Percentiles rank a stretch among this genome's conserved stretches.
Conservation (phyloP, 2,329 filamentous ascomycete species). For the Basipetospora chlamydospora region DNA sequence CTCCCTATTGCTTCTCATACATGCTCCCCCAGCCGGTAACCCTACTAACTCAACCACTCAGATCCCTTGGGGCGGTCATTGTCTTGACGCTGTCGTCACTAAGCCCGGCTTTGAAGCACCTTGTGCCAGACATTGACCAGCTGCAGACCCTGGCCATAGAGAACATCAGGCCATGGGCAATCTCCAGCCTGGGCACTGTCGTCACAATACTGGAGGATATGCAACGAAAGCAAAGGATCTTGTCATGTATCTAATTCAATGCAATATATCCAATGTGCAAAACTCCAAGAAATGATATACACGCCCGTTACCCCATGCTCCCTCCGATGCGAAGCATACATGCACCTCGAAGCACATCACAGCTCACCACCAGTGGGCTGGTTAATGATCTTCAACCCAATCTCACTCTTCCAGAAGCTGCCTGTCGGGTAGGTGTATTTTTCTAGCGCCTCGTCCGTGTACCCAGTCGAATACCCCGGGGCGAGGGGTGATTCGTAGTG, state of each 20-base stretch:
- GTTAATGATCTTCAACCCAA: conserved; percentile 15
- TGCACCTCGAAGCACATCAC: too few species aligned
- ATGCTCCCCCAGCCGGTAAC: too few species aligned
- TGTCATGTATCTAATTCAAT: conserved; percentile 9
- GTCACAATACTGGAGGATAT: conserved; percentile 16
- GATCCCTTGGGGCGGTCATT: conserved; percentile 17
- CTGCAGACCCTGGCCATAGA: conserved; percentile 14
- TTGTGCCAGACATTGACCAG: conserved; percentile 17
- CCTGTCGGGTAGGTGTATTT: conserved; percentile 16
- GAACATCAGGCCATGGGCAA: conserved; percentile 15
- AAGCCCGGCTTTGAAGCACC: conserved; percentile 11
- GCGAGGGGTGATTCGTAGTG: conserved; percentile 14
- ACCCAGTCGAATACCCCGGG: conserved; percentile 16
- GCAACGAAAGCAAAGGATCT: conserved; percentile 13
- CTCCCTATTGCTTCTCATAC: not conserved
- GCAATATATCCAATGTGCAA: not conserved
- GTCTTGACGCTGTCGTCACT: conserved; percentile 18
- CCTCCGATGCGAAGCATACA: too few species aligned
- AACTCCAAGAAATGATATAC: not conserved
- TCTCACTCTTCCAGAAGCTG: conserved; percentile 16
- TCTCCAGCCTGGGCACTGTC: conserved; percentile 14
- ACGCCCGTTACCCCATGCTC: too few species aligned
- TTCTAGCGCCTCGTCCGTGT: conserved; percentile 15
- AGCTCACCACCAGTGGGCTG: conserved; percentile 17
- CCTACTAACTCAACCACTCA: conserved; percentile 6